These are phyloP conservation scores for Phlyctochytrium arcticum DNA, from an alignment of 192 early-diverging fungal species.

Conservation along the genomic window DNA sequence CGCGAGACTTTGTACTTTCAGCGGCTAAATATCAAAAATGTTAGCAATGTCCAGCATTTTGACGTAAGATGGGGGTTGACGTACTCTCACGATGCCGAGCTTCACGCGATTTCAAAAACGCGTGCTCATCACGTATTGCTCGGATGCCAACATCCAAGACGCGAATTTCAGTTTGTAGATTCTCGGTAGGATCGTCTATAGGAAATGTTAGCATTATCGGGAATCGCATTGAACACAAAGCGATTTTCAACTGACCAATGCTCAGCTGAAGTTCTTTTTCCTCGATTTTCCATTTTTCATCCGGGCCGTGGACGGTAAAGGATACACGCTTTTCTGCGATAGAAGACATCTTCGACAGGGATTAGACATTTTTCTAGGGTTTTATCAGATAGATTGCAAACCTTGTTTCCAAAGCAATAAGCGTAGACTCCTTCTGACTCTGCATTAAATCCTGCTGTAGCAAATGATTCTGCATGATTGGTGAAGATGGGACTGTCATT, in stretches of 20 bases:
- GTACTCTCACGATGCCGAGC: conserved; percentile 65
- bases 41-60: background rate
- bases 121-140: conserved; percentile 66
- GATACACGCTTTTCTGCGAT: conserved; percentile 52
- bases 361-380: too few relatives aligned
- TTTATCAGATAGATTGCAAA: too few relatives aligned
- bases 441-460: conserved; percentile 39
- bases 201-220: too few relatives aligned
- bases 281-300: conserved; percentile 21
- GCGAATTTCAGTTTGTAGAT: conserved; percentile 58
- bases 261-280: conserved; percentile 10
- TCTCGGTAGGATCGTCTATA: conserved; percentile 42
- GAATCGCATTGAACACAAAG: background rate
- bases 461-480: conserved; percentile 10
- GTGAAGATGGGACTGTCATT: conserved; percentile 19
- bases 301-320: conserved; percentile 28
- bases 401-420: conserved; percentile 76
- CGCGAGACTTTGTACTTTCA: conserved; percentile 73
- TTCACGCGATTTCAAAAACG: conserved; percentile 63
- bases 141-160: conserved; percentile 59
- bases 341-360: conserved; percentile 25
- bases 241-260: background rate
- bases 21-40: conserved; percentile 49
- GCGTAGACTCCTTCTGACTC: conserved; percentile 53
- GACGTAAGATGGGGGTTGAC: conserved; percentile 13